Percentiles rank a stretch among this genome's conserved stretches.
phyloP scores from a whole-genome alignment of 2,329 filamentous ascomycete species.

The Cadophora malorum region DNA sequence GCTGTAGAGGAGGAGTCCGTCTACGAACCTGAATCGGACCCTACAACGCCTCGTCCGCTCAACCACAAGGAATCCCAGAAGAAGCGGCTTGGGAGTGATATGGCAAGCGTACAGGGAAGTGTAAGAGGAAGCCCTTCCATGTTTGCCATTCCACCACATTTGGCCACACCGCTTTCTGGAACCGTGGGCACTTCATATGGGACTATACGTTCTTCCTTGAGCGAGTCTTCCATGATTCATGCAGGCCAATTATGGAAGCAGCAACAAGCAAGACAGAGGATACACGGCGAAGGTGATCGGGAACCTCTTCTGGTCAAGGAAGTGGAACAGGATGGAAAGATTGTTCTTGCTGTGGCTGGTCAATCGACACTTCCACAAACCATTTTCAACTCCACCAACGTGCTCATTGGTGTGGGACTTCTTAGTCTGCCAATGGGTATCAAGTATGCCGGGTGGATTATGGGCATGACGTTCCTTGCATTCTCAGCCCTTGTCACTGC shows the following conservation, averaged over 20 bases:
- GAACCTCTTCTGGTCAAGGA: constrained; percentile 87
- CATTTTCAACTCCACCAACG: constrained; percentile 86
- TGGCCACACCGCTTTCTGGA: constrained; percentile 73
- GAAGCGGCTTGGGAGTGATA: constrained; percentile 34
- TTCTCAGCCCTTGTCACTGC: constrained; percentile 78
- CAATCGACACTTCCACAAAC: constrained; percentile 97
- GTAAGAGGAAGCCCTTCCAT: constrained; percentile 54
- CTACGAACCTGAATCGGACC: constrained; percentile 25
- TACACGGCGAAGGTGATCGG: constrained; percentile 61
- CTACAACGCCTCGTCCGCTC: constrained; percentile 41
- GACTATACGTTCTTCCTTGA: constrained; percentile 50
- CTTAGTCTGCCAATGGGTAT: constrained; percentile 88
- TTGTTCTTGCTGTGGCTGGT: constrained; percentile 84
- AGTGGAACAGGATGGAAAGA: constrained; percentile 85
- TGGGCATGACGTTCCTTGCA: constrained; percentile 76
- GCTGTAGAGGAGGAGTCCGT: constrained; percentile 41
- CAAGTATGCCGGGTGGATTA: constrained; percentile 86
- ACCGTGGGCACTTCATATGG: constrained; percentile 72
- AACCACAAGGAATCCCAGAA: constrained; percentile 49
- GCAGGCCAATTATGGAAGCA: constrained; percentile 59
- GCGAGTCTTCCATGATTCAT: constrained; percentile 55
- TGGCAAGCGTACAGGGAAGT: constrained; percentile 42
- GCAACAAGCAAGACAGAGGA: constrained; percentile 52
- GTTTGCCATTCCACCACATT: constrained; percentile 63
- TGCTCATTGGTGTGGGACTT: constrained; percentile 87